Conservation (phyloP, 352 stramenopile genomes). For the Phytophthora fragariae region DNA sequence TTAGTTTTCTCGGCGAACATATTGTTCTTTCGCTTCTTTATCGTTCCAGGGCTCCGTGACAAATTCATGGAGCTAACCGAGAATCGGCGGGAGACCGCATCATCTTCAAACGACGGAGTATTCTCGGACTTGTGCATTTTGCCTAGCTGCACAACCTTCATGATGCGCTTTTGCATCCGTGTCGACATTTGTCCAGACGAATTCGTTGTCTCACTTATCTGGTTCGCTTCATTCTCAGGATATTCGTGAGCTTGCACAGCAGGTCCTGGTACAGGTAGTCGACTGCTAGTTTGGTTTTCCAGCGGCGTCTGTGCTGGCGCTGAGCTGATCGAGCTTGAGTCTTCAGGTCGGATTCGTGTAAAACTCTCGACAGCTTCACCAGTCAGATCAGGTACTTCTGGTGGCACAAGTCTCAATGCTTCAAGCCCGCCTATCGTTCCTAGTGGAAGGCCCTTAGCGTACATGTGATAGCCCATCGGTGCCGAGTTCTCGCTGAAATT, state of each 20-base stretch:
- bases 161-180: constrained; percentile 20
- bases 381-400: constrained; percentile 23
- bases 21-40: constrained; percentile 32
- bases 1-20: constrained; percentile 32
- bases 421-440: constrained; percentile 23
- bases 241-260: not conserved
- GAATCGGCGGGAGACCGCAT: constrained; percentile 51
- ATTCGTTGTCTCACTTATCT: not conserved
- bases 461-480: constrained; percentile 31
- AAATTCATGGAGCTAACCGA: constrained; percentile 54
- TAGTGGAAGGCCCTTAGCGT: constrained; percentile 8
- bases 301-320: not conserved
- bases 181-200: constrained; percentile 1
- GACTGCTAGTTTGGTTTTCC: constrained; percentile 19
- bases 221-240: not conserved
- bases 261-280: constrained; percentile 13
- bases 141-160: constrained; percentile 34
- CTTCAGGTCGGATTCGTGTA: constrained; percentile 1
- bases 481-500: constrained; percentile 46
- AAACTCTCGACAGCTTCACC: constrained; percentile 18
- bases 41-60: constrained; percentile 9
- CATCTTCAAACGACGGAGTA: constrained; percentile 3
- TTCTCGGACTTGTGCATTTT: constrained; percentile 19
- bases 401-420: constrained; percentile 30
- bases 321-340: not conserved